These are phyloP conservation scores for Aspergillus viridinutans DNA, from an alignment of 2,329 filamentous ascomycete species.

Conservation along the genomic window DNA sequence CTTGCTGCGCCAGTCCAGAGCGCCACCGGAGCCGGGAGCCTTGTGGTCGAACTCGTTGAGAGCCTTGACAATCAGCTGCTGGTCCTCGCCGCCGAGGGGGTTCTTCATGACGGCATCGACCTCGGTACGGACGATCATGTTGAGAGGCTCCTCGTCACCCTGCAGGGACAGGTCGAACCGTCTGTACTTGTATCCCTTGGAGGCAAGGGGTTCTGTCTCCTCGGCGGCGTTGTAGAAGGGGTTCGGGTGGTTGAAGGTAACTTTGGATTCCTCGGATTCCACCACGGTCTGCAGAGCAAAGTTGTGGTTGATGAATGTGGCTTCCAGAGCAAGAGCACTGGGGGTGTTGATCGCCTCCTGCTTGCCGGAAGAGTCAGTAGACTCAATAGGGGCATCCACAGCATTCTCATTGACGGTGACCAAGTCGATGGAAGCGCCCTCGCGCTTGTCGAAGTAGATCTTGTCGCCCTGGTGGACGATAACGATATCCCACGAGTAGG, in stretches of 20 bases:
- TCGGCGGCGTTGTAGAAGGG: constrained; percentile 95
- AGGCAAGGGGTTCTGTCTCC: constrained; percentile 88
- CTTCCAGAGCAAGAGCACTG: constrained; percentile 87
- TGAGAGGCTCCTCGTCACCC: constrained; percentile 83
- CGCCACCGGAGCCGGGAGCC: constrained; percentile 89
- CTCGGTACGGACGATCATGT: constrained; percentile 91
- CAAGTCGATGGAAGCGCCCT: constrained; percentile 90
- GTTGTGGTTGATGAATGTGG: constrained; percentile 99
- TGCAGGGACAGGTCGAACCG: constrained; percentile 93
- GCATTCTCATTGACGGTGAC: constrained; percentile 99
- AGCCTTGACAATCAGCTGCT: constrained; percentile 87
- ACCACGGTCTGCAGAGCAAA: constrained; percentile 93
- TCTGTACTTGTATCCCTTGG: constrained; percentile 98
- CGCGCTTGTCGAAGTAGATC: constrained; percentile 98
- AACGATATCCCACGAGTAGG: constrained; percentile 98
- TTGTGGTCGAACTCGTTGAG: constrained; percentile 99
- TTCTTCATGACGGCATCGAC: constrained; percentile 95
- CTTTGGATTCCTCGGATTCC: constrained; percentile 73
- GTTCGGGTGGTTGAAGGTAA: constrained; percentile 82
- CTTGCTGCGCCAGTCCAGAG: constrained; percentile 95
- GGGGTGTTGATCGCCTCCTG: constrained; percentile 95
- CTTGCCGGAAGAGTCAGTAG: constrained; percentile 65
- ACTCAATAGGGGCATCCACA: constrained; percentile 86
- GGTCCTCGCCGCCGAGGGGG: constrained; percentile 84
- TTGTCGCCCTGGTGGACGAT: constrained; percentile 91